Conservation (phyloP, 2,329 filamentous ascomycete genomes). For the Alternaria metachromatica region DNA sequence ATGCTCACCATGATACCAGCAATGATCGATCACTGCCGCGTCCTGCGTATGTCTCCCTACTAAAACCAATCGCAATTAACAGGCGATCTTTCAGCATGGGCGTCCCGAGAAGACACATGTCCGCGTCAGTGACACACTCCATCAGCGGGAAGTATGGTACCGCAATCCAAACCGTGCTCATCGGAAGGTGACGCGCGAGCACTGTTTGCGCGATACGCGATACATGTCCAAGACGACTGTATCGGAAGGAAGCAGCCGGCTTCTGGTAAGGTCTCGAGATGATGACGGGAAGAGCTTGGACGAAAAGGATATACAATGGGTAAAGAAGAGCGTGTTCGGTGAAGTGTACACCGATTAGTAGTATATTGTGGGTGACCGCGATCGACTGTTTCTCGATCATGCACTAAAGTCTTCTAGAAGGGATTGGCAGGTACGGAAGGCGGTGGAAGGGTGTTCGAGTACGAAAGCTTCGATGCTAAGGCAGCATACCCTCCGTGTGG, state of each 20-base stretch:
- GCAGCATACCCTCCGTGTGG: background rate
- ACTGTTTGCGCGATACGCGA: conserved; percentile 36
- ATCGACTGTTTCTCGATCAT: conserved; percentile 34
- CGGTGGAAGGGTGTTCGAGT: background rate
- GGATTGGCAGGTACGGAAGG: background rate
- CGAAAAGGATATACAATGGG: background rate
- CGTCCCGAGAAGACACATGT: conserved; percentile 19
- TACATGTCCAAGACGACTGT: conserved; percentile 37
- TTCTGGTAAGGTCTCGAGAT: background rate
- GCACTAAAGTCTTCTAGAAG: conserved; percentile 8
- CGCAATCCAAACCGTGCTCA: conserved; percentile 29
- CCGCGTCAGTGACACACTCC: background rate
- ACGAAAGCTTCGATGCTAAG: background rate
- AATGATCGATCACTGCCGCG: background rate
- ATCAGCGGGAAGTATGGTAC: conserved; percentile 6
- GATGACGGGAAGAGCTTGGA: background rate
- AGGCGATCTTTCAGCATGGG: conserved; percentile 19
- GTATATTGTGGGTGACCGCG: conserved; percentile 21
- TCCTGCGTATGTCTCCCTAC: conserved; percentile 11
- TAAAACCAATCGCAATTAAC: conserved; percentile 16
- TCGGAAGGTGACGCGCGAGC: conserved; percentile 36
- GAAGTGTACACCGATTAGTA: background rate
- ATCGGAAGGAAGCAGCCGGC: conserved; percentile 27
- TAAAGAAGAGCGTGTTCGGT: background rate
- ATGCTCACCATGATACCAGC: background rate